Conservation (phyloP, 805 yeast species). For the Starmerella floricola region DNA sequence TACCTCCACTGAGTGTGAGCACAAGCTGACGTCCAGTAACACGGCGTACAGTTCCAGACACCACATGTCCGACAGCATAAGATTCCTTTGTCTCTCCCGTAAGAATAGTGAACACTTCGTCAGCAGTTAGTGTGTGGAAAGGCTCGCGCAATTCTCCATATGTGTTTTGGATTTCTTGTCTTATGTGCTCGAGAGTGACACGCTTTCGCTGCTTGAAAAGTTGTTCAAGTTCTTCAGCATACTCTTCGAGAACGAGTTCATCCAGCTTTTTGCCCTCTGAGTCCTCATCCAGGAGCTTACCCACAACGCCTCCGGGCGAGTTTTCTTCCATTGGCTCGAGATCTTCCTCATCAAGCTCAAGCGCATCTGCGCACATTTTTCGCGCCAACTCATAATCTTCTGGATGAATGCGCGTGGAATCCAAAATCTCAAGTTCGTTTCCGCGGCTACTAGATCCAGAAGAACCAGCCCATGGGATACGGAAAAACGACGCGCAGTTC, state of each 20-base stretch:
- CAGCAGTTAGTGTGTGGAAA: constrained; percentile 49
- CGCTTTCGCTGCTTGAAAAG: constrained; percentile 49
- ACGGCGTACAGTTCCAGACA: constrained; percentile 61
- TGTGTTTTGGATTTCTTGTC: constrained; percentile 75
- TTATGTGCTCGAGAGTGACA: constrained; percentile 70
- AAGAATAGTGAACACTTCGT: constrained; percentile 73
- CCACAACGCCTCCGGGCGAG: constrained; percentile 55
- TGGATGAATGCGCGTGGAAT: constrained; percentile 93
- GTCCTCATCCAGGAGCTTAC: constrained; percentile 56
- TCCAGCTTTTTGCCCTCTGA: constrained; percentile 59
- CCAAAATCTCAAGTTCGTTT: constrained; percentile 58
- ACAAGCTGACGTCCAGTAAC: constrained; percentile 40
- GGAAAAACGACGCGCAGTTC: constrained; percentile 83
- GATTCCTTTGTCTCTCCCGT: constrained; percentile 74
- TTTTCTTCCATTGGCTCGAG: constrained; percentile 65
- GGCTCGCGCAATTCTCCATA: constrained; percentile 74
- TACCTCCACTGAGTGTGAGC: constrained; percentile 44
- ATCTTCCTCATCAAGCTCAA: constrained; percentile 91
- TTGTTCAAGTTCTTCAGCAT: constrained; percentile 76
- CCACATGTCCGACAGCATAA: constrained; percentile 54
- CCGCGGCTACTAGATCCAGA: constrained; percentile 22
- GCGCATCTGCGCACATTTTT: constrained; percentile 96
- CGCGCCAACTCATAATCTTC: constrained; percentile 94
- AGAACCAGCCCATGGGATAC: constrained; percentile 54
- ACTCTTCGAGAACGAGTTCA: constrained; percentile 78